phyloP scores from a whole-genome alignment of 768 basidiomycete species.

The Kwoniella europaea region DNA sequence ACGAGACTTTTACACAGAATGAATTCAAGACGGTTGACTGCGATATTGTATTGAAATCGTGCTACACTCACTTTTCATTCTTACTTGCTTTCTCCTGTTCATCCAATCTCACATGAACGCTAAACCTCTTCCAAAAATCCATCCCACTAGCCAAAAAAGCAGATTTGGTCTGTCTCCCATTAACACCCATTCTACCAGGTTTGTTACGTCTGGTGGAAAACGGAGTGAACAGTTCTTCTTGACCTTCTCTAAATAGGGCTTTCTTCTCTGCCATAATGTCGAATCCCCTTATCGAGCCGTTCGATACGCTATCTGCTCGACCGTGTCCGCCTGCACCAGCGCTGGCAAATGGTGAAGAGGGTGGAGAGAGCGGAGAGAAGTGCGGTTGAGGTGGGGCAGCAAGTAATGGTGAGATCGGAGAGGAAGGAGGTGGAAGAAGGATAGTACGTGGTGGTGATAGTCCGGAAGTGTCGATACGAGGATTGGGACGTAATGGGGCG shows the following conservation, averaged over 20 bases:
- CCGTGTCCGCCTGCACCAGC: neutral
- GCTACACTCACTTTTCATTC: constrained; percentile 36
- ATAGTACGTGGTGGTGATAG: constrained; percentile 15
- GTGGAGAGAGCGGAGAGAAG: constrained; percentile 27
- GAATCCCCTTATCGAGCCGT: constrained; percentile 38
- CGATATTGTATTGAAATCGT: neutral
- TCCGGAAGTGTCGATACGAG: constrained; percentile 17
- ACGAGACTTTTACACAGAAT: neutral
- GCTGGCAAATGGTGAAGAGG: constrained; percentile 29
- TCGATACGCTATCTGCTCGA: neutral
- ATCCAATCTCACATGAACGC: constrained; percentile 42
- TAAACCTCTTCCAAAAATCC: constrained; percentile 54
- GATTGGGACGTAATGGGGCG: constrained; percentile 5
- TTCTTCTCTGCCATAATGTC: constrained; percentile 48
- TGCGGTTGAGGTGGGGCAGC: constrained; percentile 38
- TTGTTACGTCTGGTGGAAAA: constrained; percentile 33
- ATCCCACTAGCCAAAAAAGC: constrained; percentile 24
- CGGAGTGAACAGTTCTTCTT: constrained; percentile 42
- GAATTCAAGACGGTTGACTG: neutral
- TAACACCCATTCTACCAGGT: constrained; percentile 7
- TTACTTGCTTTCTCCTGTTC: constrained; percentile 18
- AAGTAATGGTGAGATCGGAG: constrained; percentile 44
- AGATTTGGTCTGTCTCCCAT: constrained; percentile 11
- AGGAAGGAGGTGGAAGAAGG: constrained; percentile 34
- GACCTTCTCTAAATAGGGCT: constrained; percentile 49